Percentiles rank a stretch among this genome's conserved stretches.
Evolutionary conservation across 257 asterid genomes (phyloP).

Genomic region (Plantago major): DNA sequence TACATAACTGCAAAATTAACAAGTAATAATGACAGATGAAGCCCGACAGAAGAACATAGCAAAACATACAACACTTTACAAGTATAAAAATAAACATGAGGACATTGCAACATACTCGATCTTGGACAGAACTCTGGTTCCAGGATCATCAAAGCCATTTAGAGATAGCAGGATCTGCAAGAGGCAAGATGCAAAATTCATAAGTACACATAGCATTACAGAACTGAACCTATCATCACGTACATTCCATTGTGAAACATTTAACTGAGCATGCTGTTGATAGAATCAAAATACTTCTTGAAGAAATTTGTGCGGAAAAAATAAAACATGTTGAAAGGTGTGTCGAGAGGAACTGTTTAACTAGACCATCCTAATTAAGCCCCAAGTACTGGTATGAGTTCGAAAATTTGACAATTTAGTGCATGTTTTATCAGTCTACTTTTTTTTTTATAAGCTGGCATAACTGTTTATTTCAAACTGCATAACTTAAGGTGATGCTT

Average conservation of each 20-base stretch:
- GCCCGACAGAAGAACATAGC: slow-evolving; percentile 10
- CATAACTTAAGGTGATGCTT: too few species aligned
- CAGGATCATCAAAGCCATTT: slow-evolving; percentile 53
- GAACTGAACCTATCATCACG: slow-evolving; percentile 12
- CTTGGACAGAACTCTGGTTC: slow-evolving; percentile 65
- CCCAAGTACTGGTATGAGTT: too few species aligned
- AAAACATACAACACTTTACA: slow-evolving; percentile 1
- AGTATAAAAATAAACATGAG: slow-evolving; percentile 12
- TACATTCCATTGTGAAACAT: slow-evolving; percentile 4
- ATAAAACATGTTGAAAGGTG: slow-evolving; percentile 4
- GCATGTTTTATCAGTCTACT: too few species aligned
- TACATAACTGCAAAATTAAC: slow-evolving; percentile 51
- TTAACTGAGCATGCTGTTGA: slow-evolving; percentile 13
- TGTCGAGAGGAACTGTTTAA: slow-evolving; percentile 13
- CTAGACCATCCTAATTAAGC: slow-evolving; percentile 8
- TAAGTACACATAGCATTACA: slow-evolving; percentile 8
- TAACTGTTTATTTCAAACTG: too few species aligned
- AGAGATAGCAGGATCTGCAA: slow-evolving; percentile 71
- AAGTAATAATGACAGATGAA: slow-evolving; percentile 13
- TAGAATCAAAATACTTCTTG: not conserved
- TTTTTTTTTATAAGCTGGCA: too few species aligned
- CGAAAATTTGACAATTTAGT: too few species aligned
- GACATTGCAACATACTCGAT: slow-evolving; percentile 54
- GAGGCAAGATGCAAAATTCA: slow-evolving; percentile 21
- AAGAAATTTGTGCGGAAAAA: slow-evolving; percentile 6